Evolutionary conservation across 331 rosid genomes (phyloP).

Genomic region (Cydonia oblonga): DNA sequence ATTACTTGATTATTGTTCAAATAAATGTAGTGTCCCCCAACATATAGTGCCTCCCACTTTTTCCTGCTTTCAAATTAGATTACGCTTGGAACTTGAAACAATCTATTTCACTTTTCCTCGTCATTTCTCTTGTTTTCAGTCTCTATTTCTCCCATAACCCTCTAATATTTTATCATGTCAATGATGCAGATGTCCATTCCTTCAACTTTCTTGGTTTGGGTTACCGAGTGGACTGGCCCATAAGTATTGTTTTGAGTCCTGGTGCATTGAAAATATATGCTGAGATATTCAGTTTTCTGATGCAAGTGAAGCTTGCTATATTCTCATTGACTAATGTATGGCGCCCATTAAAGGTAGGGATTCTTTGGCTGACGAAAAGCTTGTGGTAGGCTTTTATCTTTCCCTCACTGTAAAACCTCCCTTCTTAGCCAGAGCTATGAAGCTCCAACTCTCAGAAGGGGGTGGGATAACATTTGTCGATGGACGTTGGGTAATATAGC

Average conservation of each 20-base stretch:
- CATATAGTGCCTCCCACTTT: neutral
- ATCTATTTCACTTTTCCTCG: neutral
- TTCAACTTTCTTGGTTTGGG: slow-evolving; percentile 92
- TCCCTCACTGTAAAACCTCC: neutral
- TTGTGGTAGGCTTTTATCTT: neutral
- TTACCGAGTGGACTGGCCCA: slow-evolving; percentile 87
- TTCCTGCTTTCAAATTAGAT: neutral
- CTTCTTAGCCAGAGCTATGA: neutral
- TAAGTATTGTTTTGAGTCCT: slow-evolving; percentile 72
- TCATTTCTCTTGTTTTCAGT: neutral
- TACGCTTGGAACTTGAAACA: neutral
- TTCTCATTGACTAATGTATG: slow-evolving; percentile 74
- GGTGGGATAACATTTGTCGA: neutral
- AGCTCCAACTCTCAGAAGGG: neutral
- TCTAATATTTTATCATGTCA: slow-evolving; percentile 13
- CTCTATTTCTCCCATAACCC: neutral
- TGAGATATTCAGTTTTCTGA: slow-evolving; percentile 83
- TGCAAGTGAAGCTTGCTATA: slow-evolving; percentile 83
- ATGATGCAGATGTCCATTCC: slow-evolving; percentile 71
- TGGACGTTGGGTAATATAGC: neutral
- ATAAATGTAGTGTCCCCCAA: neutral
- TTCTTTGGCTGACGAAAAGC: slow-evolving; percentile 2
- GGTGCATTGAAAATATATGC: slow-evolving; percentile 67
- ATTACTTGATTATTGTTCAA: neutral
- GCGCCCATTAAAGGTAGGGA: slow-evolving; percentile 75